A percentile compares a stretch with the other conserved stretches of the same genome.
Evolutionary conservation across 441 rosid species (phyloP).

Genomic region (Pelargonium exstipulatum): DNA sequence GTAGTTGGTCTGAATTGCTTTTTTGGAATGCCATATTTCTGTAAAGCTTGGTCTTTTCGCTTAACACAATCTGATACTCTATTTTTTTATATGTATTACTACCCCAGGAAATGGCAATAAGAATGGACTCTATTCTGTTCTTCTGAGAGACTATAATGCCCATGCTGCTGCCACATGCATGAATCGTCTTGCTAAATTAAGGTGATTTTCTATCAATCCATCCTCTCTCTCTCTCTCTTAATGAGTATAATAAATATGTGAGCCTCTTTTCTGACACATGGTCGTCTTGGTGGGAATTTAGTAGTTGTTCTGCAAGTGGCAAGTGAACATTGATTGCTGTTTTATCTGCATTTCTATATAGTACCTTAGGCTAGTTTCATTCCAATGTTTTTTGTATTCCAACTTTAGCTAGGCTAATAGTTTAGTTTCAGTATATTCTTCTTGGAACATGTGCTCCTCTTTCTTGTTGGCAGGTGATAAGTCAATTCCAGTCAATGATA

Average conservation of each 20-base stretch:
- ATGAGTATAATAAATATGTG: not conserved
- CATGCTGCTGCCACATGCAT: conserved; percentile 95
- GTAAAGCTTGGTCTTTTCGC: no score
- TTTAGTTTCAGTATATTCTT: not conserved
- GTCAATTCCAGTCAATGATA: not conserved
- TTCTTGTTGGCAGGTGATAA: not conserved
- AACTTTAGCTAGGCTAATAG: not conserved
- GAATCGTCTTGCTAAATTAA: conserved; percentile 94
- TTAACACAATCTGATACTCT: not conserved
- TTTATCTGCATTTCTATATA: not conserved
- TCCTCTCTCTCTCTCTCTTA: not conserved
- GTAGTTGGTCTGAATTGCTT: no score
- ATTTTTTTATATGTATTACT: conserved; percentile 19
- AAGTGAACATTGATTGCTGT: not conserved
- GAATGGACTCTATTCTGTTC: conserved; percentile 91
- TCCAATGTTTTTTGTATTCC: not conserved
- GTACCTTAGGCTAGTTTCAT: not conserved
- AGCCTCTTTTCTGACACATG: not conserved
- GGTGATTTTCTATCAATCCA: conserved; percentile 40
- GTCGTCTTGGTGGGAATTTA: not conserved
- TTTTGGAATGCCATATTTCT: no score
- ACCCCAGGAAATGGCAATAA: conserved; percentile 90
- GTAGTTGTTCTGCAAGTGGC: not conserved
- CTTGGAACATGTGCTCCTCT: not conserved
- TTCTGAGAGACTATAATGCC: conserved; percentile 84